Conservation (phyloP, 2,329 filamentous ascomycete genomes). For the Fusarium nygamai region DNA sequence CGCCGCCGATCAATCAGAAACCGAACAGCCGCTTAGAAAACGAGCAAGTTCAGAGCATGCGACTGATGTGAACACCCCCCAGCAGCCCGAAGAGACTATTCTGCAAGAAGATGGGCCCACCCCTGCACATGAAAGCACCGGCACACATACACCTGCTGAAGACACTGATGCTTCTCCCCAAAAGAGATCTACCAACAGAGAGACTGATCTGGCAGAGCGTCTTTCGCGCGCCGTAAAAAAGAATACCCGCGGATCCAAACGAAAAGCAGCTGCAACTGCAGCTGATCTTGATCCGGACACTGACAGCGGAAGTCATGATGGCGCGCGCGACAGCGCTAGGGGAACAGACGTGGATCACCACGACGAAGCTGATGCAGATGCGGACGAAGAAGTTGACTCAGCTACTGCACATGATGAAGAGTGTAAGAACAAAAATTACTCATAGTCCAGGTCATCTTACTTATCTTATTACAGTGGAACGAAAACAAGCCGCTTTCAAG, state of each 20-base stretch:
- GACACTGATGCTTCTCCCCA: conserved; percentile 52
- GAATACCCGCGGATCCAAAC: conserved; percentile 54
- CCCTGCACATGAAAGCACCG: conserved; percentile 49
- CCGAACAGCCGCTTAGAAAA: conserved; percentile 62
- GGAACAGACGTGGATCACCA: conserved; percentile 56
- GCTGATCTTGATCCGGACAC: conserved; percentile 46
- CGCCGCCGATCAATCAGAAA: conserved; percentile 55
- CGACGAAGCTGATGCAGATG: conserved; percentile 65
- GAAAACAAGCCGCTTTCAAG: conserved; percentile 82
- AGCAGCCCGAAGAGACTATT: conserved; percentile 44
- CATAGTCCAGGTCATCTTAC: conserved; percentile 21
- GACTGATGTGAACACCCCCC: conserved; percentile 48
- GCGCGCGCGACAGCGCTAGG: conserved; percentile 47
- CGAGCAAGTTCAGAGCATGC: conserved; percentile 61
- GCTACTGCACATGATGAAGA: conserved; percentile 72
- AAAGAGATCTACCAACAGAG: conserved; percentile 43
- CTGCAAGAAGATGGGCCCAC: conserved; percentile 51
- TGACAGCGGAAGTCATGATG: conserved; percentile 48
- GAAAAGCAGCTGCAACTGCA: conserved; percentile 46
- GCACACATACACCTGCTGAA: conserved; percentile 57
- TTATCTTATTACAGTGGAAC: conserved; percentile 66
- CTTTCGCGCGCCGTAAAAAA: conserved; percentile 52
- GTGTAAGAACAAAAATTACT: conserved; percentile 52
- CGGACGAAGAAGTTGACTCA: conserved; percentile 68
- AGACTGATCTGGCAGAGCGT: conserved; percentile 46